Percentiles rank a stretch among this genome's conserved stretches.
These are phyloP conservation scores for Rhodotorula kratochvilovae DNA, from an alignment of 768 basidiomycete genomes.

Conservation along the genomic window DNA sequence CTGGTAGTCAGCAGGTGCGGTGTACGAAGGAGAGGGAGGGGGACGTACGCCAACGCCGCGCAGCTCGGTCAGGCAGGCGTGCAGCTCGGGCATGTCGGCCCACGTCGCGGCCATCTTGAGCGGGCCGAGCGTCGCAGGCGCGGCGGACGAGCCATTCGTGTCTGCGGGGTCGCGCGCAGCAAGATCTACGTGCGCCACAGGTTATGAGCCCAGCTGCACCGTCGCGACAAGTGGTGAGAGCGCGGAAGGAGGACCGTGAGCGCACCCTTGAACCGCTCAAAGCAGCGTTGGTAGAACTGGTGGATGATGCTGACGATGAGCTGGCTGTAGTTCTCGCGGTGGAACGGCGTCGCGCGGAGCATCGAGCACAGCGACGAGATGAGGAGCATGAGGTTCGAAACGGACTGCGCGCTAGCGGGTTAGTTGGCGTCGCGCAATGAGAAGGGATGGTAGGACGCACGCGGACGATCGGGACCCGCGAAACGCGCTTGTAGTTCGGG, in stretches of 20 bases:
- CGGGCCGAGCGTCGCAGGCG: constrained; percentile 43
- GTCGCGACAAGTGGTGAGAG: background rate
- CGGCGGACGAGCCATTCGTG: background rate
- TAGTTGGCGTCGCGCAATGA: background rate
- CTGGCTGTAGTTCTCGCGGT: constrained; percentile 88
- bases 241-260: constrained; percentile 10
- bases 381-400: constrained; percentile 76
- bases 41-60: constrained; percentile 53
- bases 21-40: too few species aligned
- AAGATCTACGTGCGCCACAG: constrained; percentile 49
- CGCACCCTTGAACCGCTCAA: constrained; percentile 71
- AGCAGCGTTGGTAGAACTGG: constrained; percentile 92
- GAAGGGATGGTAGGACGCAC: too few species aligned
- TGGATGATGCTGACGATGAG: constrained; percentile 89
- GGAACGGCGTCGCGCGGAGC: constrained; percentile 87
- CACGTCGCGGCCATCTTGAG: constrained; percentile 61
- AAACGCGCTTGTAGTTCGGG: constrained; percentile 61
- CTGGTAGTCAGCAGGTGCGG: background rate
- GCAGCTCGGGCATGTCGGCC: constrained; percentile 80
- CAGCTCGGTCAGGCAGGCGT: constrained; percentile 64
- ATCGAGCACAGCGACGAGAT: constrained; percentile 88
- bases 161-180: constrained; percentile 48
- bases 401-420: constrained; percentile 56
- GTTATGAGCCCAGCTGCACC: constrained; percentile 18
- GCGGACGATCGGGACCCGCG: constrained; percentile 70